Percentiles rank a stretch among this genome's conserved stretches.
Evolutionary conservation across 2,329 filamentous ascomycete genomes (phyloP).

Genomic region (Raffaelea deltoideospora): DNA sequence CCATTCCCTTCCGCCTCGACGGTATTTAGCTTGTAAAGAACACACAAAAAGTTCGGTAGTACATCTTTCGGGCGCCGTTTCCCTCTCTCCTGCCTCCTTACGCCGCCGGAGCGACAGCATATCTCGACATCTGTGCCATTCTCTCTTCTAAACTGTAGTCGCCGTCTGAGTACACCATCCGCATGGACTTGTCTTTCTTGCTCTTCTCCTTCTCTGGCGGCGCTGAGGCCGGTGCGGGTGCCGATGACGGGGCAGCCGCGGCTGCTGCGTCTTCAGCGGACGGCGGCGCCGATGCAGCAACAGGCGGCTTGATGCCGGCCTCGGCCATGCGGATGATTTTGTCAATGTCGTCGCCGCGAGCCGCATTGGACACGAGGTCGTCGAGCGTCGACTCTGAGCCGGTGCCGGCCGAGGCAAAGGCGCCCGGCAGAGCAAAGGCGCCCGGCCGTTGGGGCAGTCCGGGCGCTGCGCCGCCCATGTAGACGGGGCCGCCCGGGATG

Average conservation of each 20-base stretch:
- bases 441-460: conserved; percentile 15
- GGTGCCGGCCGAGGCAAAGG: no score
- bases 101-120: conserved; percentile 38
- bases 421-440: no score
- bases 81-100: no score
- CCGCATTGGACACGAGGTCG: conserved; percentile 27
- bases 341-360: conserved; percentile 44
- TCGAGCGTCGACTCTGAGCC: conserved; percentile 27
- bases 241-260: background rate
- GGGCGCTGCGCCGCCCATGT: no score
- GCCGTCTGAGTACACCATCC: conserved; percentile 70
- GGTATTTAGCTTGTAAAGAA: no score
- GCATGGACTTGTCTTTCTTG: conserved; percentile 36
- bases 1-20: no score
- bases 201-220: conserved; percentile 29
- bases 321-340: conserved; percentile 50
- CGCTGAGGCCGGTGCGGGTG: no score
- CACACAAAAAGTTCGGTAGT: no score
- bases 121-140: conserved; percentile 65
- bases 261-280: conserved; percentile 39
- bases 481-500: conserved; percentile 12
- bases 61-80: no score
- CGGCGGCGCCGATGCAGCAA: conserved; percentile 23
- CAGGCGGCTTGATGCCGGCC: conserved; percentile 38
- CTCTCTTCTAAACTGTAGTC: conserved; percentile 76